Conservation (phyloP, 345 rosid genomes). For the Eucalyptus paniculata region DNA sequence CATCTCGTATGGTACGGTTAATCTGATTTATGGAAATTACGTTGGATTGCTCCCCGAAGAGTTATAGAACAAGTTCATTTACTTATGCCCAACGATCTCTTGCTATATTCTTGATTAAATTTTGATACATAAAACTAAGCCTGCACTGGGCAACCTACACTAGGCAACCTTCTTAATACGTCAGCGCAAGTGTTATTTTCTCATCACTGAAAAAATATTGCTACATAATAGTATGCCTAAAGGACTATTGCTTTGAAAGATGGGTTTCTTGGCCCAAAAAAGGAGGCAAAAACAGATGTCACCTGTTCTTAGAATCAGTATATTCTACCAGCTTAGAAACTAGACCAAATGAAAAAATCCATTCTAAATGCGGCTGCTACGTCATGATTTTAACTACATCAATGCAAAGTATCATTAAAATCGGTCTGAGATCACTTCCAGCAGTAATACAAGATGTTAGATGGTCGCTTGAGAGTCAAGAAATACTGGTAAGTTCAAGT, state of each 20-base stretch:
- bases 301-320: no score
- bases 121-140: not conserved
- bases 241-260: not conserved
- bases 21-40: not conserved
- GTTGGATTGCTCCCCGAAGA: rapidly evolving
- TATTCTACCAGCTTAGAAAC: no score
- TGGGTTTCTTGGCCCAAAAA: no score
- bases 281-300: no score
- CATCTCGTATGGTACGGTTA: not conserved
- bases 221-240: not conserved
- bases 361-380: not conserved
- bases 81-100: not conserved
- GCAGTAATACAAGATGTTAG: not conserved
- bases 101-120: not conserved
- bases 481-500: not conserved
- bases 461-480: not conserved
- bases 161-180: not conserved
- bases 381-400: not conserved
- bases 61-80: not conserved
- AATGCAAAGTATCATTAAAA: not conserved
- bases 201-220: not conserved
- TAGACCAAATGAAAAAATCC: no score
- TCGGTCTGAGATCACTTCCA: not conserved
- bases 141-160: not conserved
- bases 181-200: not conserved